Evolutionary conservation across 108 stramenopile species (phyloP).

Genomic region (Poteriospumella lacustris): DNA sequence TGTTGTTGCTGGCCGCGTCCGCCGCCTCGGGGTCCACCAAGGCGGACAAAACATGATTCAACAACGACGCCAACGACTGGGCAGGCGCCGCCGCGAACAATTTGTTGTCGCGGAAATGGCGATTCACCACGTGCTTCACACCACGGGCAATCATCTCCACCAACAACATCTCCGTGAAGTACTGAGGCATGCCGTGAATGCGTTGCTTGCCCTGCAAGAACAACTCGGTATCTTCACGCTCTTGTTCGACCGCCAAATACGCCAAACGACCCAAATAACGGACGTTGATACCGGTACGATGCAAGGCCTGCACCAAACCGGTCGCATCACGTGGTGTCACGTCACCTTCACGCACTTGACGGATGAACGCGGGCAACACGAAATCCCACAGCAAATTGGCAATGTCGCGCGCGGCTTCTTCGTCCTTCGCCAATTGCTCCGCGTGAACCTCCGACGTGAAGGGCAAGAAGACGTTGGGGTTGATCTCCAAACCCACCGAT

Average conservation of each 20-base stretch:
- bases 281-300: constrained; percentile 84
- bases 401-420: constrained; percentile 66
- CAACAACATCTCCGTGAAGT: constrained; percentile 86
- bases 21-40: no score
- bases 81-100: constrained; percentile 60
- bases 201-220: not conserved
- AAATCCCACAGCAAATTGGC: constrained; percentile 72
- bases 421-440: constrained; percentile 69
- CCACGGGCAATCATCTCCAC: constrained; percentile 92
- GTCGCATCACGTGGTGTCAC: not conserved
- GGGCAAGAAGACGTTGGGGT: constrained; percentile 83
- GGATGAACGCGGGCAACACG: constrained; percentile 68
- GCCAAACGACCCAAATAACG: constrained; percentile 86
- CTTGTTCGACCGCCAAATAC: constrained; percentile 66
- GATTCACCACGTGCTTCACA: constrained; percentile 75
- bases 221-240: constrained; percentile 39
- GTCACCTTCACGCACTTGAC: constrained; percentile 49
- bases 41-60: constrained; percentile 71
- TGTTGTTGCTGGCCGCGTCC: not conserved
- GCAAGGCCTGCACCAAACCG: constrained; percentile 53
- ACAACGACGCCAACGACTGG: constrained; percentile 69
- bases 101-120: constrained; percentile 60
- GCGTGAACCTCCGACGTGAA: constrained; percentile 35
- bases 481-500: constrained; percentile 62
- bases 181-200: constrained; percentile 63